phyloP scores from a whole-genome alignment of 352 stramenopile genomes.

The Thraustotheca clavata region DNA sequence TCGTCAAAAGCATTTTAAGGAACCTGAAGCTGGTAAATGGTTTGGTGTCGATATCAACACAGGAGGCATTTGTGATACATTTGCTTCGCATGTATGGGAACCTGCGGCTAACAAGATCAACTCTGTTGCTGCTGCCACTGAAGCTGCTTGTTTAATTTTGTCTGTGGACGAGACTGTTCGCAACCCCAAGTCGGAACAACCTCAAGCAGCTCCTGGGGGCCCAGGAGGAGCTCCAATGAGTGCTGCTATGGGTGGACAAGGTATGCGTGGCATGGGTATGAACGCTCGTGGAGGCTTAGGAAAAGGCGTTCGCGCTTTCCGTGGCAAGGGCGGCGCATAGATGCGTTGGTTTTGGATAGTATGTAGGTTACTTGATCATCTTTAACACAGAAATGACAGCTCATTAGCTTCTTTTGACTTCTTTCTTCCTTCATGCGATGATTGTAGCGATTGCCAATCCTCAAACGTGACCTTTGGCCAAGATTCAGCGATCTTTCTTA shows the following conservation, averaged over 20 bases:
- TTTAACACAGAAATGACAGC: conserved; percentile 2
- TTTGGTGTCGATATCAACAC: conserved; percentile 97
- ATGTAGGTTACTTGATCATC: conserved; percentile 13
- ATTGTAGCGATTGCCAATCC: no score
- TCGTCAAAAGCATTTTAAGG: conserved; percentile 93
- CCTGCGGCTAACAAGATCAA: conserved; percentile 99
- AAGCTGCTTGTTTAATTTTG: conserved; percentile 98
- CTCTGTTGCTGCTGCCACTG: conserved; percentile 91
- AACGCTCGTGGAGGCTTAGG: conserved; percentile 61
- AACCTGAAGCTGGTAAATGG: conserved; percentile 90
- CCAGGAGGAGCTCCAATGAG: conserved; percentile 69
- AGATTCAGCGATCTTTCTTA: no score
- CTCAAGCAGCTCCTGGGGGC: conserved; percentile 36
- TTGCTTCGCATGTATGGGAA: conserved; percentile 97
- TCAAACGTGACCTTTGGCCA: no score
- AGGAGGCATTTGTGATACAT: conserved; percentile 97
- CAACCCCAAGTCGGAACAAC: conserved; percentile 96
- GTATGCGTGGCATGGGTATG: conserved; percentile 86
- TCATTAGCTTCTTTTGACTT: no score
- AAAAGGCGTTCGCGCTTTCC: conserved; percentile 69
- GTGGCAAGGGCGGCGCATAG: conserved; percentile 56
- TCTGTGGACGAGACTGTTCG: conserved; percentile 99
- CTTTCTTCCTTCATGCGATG: no score
- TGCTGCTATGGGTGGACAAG: conserved; percentile 85
- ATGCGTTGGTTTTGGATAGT: conserved; percentile 13